Conservation (phyloP, 2,329 filamentous ascomycete species). For the Colletotrichum aenigma region DNA sequence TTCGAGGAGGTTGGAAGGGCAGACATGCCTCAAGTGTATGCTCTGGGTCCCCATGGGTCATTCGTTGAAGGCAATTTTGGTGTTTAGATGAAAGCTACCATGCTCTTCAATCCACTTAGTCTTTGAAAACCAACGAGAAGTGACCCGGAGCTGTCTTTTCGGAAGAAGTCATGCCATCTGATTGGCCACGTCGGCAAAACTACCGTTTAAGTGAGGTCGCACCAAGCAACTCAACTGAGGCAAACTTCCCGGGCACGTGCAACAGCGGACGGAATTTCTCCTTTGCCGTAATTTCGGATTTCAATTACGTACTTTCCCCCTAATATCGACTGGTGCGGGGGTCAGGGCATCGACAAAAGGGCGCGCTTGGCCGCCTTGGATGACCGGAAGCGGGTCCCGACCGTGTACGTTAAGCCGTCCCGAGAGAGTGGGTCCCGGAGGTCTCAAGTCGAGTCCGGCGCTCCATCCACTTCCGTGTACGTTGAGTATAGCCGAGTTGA, state of each 20-base stretch:
- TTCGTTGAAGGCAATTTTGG: conserved; percentile 14
- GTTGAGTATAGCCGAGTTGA: conserved; percentile 7
- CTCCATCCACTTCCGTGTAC: conserved; percentile 1
- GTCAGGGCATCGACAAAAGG: not conserved
- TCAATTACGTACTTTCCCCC: not conserved
- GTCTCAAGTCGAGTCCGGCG: not conserved
- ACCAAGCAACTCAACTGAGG: not conserved
- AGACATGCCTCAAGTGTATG: conserved; percentile 21
- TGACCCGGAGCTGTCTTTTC: not conserved
- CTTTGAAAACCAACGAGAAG: not conserved
- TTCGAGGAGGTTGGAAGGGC: conserved; percentile 22
- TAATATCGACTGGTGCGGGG: not conserved
- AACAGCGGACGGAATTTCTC: not conserved
- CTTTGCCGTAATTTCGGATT: not conserved
- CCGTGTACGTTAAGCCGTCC: conserved; percentile 8
- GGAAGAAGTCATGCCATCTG: not conserved
- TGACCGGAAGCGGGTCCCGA: not conserved
- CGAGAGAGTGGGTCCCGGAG: conserved; percentile 3
- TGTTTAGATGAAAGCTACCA: not conserved
- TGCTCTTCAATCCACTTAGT: not conserved
- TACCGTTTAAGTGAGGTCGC: not conserved
- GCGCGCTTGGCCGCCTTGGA: not conserved
- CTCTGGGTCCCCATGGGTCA: conserved; percentile 9
- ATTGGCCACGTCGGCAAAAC: not conserved
- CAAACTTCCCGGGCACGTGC: not conserved